Evolutionary conservation across 768 basidiomycete genomes (phyloP).

Genomic region (Lactarius evosmus): DNA sequence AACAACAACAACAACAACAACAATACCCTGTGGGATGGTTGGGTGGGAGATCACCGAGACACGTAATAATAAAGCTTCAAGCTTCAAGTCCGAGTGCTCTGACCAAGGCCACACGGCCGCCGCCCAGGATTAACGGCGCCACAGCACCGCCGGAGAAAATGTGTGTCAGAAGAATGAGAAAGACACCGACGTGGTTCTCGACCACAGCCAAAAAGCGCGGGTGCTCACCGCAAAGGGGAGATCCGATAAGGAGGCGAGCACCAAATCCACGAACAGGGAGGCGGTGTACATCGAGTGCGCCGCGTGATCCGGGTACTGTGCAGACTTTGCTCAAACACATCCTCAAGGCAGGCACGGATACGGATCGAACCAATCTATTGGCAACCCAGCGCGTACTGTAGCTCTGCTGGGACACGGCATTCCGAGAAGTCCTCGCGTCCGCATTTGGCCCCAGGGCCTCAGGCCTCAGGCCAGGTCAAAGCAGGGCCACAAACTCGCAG

Average conservation of each 20-base stretch:
- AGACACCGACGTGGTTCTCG: slow-evolving; percentile 18
- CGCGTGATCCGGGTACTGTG: slow-evolving; percentile 24
- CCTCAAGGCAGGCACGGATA: slow-evolving; percentile 25
- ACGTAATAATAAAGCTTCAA: background rate
- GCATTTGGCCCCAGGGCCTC: slow-evolving; percentile 10
- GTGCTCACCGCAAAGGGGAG: slow-evolving; percentile 10
- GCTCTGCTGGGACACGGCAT: slow-evolving; percentile 23
- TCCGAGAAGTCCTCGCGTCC: background rate
- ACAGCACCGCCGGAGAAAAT: slow-evolving; percentile 9
- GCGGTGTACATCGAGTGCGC: slow-evolving; percentile 24
- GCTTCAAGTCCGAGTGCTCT: background rate
- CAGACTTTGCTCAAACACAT: slow-evolving; percentile 15
- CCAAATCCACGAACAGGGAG: slow-evolving; percentile 8
- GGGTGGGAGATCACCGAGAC: background rate
- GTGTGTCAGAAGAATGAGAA: background rate
- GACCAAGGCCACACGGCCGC: background rate
- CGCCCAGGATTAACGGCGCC: background rate
- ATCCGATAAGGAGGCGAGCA: slow-evolving; percentile 22
- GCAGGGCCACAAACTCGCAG: slow-evolving; percentile 22
- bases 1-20: too few species aligned
- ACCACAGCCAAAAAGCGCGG: slow-evolving; percentile 7
- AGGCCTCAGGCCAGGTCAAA: slow-evolving; percentile 16
- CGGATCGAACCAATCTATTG: slow-evolving; percentile 17
- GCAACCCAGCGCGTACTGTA: slow-evolving; percentile 3
- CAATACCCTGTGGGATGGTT: background rate